Evolutionary conservation across 2,329 filamentous ascomycete species (phyloP).

Genomic region (Fusarium cicatricum): DNA sequence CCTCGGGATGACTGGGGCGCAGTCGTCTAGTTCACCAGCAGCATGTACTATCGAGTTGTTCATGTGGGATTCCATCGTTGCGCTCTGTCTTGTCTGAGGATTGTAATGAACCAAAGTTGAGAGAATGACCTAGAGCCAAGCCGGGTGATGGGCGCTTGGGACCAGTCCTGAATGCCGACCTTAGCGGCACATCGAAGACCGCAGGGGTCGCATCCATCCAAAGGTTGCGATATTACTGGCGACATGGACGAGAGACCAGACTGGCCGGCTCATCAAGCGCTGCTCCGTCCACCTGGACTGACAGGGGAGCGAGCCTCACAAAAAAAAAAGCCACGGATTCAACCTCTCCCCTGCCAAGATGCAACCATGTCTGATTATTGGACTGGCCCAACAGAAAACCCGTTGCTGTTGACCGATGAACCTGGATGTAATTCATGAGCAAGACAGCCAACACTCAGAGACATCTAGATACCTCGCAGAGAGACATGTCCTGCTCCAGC

Average conservation of each 20-base stretch:
- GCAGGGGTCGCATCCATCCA: constrained; percentile 1
- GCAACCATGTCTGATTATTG: constrained; percentile 1
- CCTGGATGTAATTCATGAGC: constrained; percentile 6
- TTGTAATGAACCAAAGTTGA: not conserved
- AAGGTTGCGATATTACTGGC: not conserved
- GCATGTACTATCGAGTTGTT: not conserved
- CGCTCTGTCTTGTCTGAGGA: not conserved
- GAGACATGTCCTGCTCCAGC: constrained; percentile 1
- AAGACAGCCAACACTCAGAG: constrained; percentile 1
- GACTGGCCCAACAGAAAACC: not conserved
- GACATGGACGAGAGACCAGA: not conserved
- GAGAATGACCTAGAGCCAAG: constrained; percentile 1
- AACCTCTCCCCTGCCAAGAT: constrained; percentile 28
- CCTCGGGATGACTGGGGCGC: constrained; percentile 20
- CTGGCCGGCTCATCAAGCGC: not conserved
- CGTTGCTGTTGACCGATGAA: constrained; percentile 1
- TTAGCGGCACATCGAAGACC: constrained; percentile 12
- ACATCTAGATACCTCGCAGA: constrained; percentile 3
- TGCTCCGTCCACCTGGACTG: no score
- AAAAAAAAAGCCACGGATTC: constrained; percentile 16
- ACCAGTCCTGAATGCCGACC: constrained; percentile 9
- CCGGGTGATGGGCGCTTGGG: constrained; percentile 1
- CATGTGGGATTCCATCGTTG: not conserved
- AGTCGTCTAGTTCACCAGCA: constrained; percentile 6
- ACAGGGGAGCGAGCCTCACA: constrained; percentile 11